phyloP scores from a whole-genome alignment of 441 rosid genomes.

The Biscutella laevigata region DNA sequence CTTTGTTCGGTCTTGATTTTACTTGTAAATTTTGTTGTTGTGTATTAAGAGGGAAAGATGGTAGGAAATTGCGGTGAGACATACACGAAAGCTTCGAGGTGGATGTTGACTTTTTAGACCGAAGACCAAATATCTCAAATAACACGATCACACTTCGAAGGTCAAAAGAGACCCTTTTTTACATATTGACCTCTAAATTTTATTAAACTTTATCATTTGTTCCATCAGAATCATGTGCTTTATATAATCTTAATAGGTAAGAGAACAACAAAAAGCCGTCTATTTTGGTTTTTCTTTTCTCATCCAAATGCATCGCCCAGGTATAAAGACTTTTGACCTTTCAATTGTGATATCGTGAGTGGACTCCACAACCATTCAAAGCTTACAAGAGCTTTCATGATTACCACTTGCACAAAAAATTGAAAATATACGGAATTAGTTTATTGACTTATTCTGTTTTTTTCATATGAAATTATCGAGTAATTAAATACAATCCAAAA shows the following conservation, averaged over 20 bases:
- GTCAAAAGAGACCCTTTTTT: conserved; percentile 15
- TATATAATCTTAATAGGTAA: no score
- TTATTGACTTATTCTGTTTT: neutral
- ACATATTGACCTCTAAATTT: conserved; percentile 10
- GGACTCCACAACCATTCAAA: no score
- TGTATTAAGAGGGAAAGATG: neutral
- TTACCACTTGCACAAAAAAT: no score
- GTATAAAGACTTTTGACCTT: no score
- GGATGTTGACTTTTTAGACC: conserved; percentile 24
- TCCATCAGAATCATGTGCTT: conserved; percentile 7
- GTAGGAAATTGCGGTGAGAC: conserved; percentile 18
- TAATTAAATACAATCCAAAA: neutral
- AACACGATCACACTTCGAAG: conserved; percentile 9
- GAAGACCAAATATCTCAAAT: conserved; percentile 15
- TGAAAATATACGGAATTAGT: no score
- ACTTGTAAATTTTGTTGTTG: no score
- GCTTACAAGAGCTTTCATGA: no score
- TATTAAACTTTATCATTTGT: neutral
- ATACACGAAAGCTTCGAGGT: conserved; percentile 13
- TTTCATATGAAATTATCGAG: neutral
- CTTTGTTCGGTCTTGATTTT: no score
- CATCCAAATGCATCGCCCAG: no score
- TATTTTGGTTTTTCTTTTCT: no score
- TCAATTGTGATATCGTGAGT: no score
- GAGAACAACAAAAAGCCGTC: no score